Evolutionary conservation across 305 asterid species (phyloP), one percentile per base, ranked within the genome.

Genomic region (Fraxinus nigra): DNA sequence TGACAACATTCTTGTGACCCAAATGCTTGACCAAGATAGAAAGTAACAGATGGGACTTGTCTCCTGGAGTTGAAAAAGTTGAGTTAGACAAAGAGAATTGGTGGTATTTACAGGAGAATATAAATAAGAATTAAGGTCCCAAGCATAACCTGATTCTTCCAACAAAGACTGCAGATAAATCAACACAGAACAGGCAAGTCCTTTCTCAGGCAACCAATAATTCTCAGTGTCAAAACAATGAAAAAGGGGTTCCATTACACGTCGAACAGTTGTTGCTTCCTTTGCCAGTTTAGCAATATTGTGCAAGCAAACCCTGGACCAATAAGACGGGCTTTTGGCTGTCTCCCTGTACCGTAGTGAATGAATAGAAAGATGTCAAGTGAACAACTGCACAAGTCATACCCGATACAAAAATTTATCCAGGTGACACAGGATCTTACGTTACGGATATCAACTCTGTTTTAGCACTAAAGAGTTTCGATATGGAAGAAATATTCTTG

Each of bases 211-310:
- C 51, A 80, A 83, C 92, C 92, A 89, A 83, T 84, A 82, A 79
- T 89, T 86, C 84, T 87, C 88, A 69, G 90, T 24, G 78, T 89
- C 90, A 78, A 89, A 89, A 82, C 84, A 54, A 79, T 86, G 84
- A 80, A 87, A 86, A 75, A 89, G 89, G 67, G 92, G 90, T 82
- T 89, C 90, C 76, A 89, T 80, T 78, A 89, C 92, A 77, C 92
- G 87, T 24, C 92, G 87, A 46, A 87, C 87, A 13, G 89, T 87
- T 73, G 92, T 89, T 78, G 89, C 87, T 78, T 89, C 92, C 83
- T 87, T 89, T 83, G 91, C 90, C 80, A 87, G 75, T 72, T 61
- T 74, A 48, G 90, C 90, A 85, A 89, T 84, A 82, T 89, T 87
- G 70, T 51, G 80, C 83, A 89, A 85, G 82, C 92, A 87, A 61